Conservation (phyloP, 2,329 filamentous ascomycete genomes). For the Lecanicillium sp. region DNA sequence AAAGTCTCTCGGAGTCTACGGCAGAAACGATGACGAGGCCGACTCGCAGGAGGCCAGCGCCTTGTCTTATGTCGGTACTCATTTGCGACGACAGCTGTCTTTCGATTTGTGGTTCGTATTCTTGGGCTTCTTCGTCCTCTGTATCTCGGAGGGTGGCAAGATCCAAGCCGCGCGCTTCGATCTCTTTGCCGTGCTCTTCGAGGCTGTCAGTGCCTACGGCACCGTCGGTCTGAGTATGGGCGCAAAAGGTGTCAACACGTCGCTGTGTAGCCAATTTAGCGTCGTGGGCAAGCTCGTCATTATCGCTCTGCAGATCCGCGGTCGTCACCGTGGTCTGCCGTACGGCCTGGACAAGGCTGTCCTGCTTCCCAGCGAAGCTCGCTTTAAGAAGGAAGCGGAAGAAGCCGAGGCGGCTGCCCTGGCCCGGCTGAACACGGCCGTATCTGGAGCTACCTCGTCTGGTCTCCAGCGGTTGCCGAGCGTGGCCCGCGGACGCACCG, state of each 20-base stretch:
- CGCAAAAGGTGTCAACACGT: constrained; percentile 67
- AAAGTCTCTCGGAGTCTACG: constrained; percentile 71
- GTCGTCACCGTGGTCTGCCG: constrained; percentile 61
- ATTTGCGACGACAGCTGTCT: constrained; percentile 86
- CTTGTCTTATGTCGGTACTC: constrained; percentile 80
- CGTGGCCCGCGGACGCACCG: constrained; percentile 29
- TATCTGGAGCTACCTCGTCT: constrained; percentile 27
- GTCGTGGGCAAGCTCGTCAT: constrained; percentile 65
- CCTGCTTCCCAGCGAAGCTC: constrained; percentile 50
- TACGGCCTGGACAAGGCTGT: constrained; percentile 61
- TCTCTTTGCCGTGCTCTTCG: constrained; percentile 69
- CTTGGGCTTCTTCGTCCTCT: constrained; percentile 84
- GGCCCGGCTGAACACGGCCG: constrained; percentile 30
- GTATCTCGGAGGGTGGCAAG: constrained; percentile 74
- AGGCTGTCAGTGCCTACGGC: constrained; percentile 85
- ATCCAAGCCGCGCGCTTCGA: constrained; percentile 60
- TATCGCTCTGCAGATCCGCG: constrained; percentile 63
- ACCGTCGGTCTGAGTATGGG: constrained; percentile 90
- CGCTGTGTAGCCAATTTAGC: constrained; percentile 76
- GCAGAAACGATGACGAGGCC: constrained; percentile 42
- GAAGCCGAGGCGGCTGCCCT: constrained; percentile 35
- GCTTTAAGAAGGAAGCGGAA: constrained; percentile 47
- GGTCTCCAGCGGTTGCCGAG: constrained; percentile 26
- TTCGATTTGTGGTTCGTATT: constrained; percentile 99
- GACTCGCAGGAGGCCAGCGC: constrained; percentile 47